A percentile compares a stretch with the other conserved stretches of the same genome.
Evolutionary conservation across 495 filamentous ascomycete species (phyloP).

Genomic region (Penicillium flavigenum): DNA sequence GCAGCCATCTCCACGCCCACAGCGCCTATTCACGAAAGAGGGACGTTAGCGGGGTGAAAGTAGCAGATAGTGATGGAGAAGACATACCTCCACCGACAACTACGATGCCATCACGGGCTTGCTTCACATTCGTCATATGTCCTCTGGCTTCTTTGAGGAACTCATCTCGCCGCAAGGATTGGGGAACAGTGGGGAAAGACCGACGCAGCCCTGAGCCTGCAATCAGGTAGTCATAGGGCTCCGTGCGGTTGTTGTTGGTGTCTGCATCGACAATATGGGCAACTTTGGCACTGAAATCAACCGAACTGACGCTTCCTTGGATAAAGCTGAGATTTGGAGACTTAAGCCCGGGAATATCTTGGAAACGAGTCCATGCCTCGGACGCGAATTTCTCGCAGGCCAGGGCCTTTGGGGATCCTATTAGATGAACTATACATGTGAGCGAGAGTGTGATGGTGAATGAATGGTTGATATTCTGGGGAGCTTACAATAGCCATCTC

Average conservation of each 20-base stretch:
- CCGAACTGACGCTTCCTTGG: constrained; percentile 54
- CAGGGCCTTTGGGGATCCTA: constrained; percentile 63
- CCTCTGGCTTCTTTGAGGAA: constrained; percentile 55
- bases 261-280: constrained; percentile 45
- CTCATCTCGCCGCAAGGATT: constrained; percentile 49
- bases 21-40: constrained; percentile 44
- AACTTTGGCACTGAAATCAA: constrained; percentile 53
- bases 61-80: constrained; percentile 27
- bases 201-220: constrained; percentile 60
- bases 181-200: constrained; percentile 63
- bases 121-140: constrained; percentile 27
- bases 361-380: constrained; percentile 61
- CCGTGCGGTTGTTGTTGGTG: constrained; percentile 21
- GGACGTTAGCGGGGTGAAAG: background rate
- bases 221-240: constrained; percentile 65
- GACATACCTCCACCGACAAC: constrained; percentile 55
- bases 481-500: constrained; percentile 66
- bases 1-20: constrained; percentile 72
- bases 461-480: background rate
- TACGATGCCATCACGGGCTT: constrained; percentile 48
- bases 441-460: background rate
- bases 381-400: constrained; percentile 53
- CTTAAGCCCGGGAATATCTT: constrained; percentile 57
- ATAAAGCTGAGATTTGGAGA: constrained; percentile 52
- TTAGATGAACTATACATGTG: constrained; percentile 50